phyloP scores from a whole-genome alignment of 305 asterid genomes.

The Solanum hybrid region DNA sequence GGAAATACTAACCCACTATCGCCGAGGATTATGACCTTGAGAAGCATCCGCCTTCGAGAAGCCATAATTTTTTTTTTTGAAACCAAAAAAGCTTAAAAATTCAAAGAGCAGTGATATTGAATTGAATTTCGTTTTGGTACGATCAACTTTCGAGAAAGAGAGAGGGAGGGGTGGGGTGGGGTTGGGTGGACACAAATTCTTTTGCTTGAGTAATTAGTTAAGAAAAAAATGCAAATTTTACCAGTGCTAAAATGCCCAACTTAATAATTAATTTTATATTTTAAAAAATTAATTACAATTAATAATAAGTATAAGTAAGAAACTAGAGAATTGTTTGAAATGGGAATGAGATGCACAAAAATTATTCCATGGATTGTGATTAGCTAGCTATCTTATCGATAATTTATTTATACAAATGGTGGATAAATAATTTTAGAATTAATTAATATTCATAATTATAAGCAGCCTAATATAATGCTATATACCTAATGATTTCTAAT shows the following conservation, averaged over 20 bases:
- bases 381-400: neutral
- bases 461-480: too few relatives aligned
- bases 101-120: neutral
- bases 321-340: neutral
- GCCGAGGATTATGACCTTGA: conserved; percentile 58
- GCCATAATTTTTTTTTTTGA: conserved; percentile 20
- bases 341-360: neutral
- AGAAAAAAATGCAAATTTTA: neutral
- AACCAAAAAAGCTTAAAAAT: neutral
- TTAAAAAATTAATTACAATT: neutral
- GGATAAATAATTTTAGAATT: neutral
- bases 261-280: neutral
- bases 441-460: too few relatives aligned
- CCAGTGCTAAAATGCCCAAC: neutral
- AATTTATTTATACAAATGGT: too few relatives aligned
- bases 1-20: conserved; percentile 43
- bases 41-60: conserved; percentile 54
- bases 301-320: neutral
- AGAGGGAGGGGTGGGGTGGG: neutral
- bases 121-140: neutral
- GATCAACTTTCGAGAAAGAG: neutral
- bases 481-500: too few relatives aligned
- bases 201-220: neutral
- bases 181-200: neutral
- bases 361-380: neutral